These are phyloP conservation scores for Annona squamosa DNA, from an alignment of 164 flowering plant species.

Conservation along the genomic window DNA sequence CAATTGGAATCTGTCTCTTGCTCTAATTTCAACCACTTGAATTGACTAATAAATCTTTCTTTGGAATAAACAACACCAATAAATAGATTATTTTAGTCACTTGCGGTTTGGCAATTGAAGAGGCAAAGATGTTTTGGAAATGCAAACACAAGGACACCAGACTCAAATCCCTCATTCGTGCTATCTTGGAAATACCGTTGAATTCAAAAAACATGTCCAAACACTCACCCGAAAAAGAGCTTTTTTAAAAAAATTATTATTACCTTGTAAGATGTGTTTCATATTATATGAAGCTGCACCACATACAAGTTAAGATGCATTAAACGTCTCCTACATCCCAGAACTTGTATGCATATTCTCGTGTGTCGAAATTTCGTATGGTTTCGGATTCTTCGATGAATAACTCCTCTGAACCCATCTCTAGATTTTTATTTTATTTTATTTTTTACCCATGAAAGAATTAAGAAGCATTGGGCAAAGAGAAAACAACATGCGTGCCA, in stretches of 20 bases:
- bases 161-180: slow-evolving; percentile 6
- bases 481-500: background rate
- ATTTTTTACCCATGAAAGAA: background rate
- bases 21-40: background rate
- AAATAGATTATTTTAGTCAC: background rate
- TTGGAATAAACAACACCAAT: background rate
- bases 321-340: background rate
- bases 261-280: background rate
- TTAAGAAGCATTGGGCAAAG: background rate
- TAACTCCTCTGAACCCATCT: background rate
- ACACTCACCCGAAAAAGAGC: background rate
- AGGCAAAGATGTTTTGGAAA: slow-evolving; percentile 9
- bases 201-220: background rate
- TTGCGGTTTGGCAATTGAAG: background rate
- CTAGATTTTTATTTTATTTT: background rate
- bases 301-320: slow-evolving; percentile 1
- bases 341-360: background rate
- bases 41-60: background rate
- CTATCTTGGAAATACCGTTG: slow-evolving; percentile 1
- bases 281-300: background rate
- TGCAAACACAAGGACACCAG: background rate
- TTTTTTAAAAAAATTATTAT: background rate
- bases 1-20: background rate
- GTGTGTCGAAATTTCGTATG: background rate
- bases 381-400: slow-evolving; percentile 2